Percentiles rank a stretch among this genome's conserved stretches.
Conservation (phyloP, 345 rosid genomes). For the Camelina sativa region DNA sequence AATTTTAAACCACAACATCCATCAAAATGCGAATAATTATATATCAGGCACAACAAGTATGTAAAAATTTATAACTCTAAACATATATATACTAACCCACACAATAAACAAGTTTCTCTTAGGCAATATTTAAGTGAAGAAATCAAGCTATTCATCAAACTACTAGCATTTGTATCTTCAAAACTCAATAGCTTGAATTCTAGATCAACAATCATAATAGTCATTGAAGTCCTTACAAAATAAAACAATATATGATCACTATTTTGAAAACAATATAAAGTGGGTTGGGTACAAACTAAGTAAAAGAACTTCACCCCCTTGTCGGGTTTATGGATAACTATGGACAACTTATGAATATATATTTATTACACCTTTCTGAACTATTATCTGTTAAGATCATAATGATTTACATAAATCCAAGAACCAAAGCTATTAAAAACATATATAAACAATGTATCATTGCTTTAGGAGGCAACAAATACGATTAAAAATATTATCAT, state of each 20-base stretch:
- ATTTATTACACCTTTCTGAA: slow-evolving; percentile 28
- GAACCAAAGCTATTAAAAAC: slow-evolving; percentile 2
- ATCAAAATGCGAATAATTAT: background rate
- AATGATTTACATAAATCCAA: slow-evolving; percentile 32
- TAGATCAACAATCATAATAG: background rate
- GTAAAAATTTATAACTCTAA: background rate
- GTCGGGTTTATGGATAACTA: slow-evolving; percentile 38
- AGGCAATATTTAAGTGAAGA: background rate
- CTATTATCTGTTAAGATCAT: slow-evolving; percentile 30
- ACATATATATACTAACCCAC: background rate
- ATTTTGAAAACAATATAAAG: slow-evolving; percentile 29
- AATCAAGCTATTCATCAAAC: background rate
- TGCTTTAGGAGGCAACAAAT: slow-evolving; percentile 29
- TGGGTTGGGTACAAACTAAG: slow-evolving; percentile 40
- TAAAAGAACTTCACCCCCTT: slow-evolving; percentile 31
- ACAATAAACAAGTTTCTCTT: background rate
- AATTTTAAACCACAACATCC: background rate
- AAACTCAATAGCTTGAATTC: background rate
- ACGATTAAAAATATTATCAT: slow-evolving; percentile 12
- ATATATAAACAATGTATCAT: slow-evolving; percentile 22
- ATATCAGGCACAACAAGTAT: background rate
- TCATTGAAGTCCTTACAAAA: background rate
- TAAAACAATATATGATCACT: slow-evolving; percentile 20
- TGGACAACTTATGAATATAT: slow-evolving; percentile 25
- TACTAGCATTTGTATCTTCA: background rate